Conservation (phyloP, 495 filamentous ascomycete genomes). For the Xylaria flabelliformis region DNA sequence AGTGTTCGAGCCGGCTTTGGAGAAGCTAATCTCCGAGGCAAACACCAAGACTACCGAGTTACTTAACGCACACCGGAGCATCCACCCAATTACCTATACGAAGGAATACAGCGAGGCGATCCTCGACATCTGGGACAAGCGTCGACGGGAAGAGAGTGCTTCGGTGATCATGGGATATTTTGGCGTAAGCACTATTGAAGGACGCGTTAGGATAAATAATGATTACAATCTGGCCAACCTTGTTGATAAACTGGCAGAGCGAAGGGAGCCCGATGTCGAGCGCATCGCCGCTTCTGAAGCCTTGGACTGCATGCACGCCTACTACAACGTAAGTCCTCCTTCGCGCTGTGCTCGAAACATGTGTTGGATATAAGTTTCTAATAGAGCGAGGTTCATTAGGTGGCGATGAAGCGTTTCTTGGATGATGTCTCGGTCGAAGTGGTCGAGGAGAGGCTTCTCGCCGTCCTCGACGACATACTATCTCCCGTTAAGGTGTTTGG, state of each 20-base stretch:
- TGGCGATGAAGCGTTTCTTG: constrained; percentile 65
- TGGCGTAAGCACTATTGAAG: constrained; percentile 42
- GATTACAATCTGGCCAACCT: constrained; percentile 36
- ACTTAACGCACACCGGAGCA: constrained; percentile 40
- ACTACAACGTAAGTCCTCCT: constrained; percentile 50
- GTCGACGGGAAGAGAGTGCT: constrained; percentile 1
- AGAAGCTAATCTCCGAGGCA: constrained; percentile 30
- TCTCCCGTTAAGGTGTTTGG: constrained; percentile 35
- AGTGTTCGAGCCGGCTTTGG: constrained; percentile 45
- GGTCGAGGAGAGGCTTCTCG: constrained; percentile 65
- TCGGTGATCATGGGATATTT: not conserved
- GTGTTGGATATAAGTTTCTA: constrained; percentile 18
- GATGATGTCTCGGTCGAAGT: constrained; percentile 66
- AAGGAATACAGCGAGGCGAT: constrained; percentile 56
- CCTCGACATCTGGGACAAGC: not conserved
- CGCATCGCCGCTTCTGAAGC: constrained; percentile 53
- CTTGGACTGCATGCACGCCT: constrained; percentile 57
- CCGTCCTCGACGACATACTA: constrained; percentile 48
- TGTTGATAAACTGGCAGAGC: constrained; percentile 33
- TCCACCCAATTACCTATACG: constrained; percentile 64
- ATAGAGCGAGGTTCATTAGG: constrained; percentile 46
- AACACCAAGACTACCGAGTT: constrained; percentile 43
- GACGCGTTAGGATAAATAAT: constrained; percentile 25
- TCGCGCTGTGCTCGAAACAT: not conserved
- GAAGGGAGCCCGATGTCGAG: constrained; percentile 46